A percentile compares a stretch with the other conserved stretches of the same genome.
Evolutionary conservation across 2,329 filamentous ascomycete genomes (phyloP).

Genomic region (Sphaerulina populicola): DNA sequence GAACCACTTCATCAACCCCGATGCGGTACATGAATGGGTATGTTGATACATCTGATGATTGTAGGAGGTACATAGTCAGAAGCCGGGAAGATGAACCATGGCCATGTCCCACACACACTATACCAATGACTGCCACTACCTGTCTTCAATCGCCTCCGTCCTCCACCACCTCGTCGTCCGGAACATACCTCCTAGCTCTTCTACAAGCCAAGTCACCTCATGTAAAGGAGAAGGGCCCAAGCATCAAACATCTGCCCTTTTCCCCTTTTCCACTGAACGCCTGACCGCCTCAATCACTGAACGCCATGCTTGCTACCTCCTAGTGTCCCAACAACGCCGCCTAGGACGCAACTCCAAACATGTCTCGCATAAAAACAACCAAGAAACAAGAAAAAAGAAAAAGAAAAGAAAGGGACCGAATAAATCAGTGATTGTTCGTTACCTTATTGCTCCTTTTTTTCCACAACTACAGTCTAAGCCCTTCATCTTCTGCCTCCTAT

Average conservation of each 20-base stretch:
- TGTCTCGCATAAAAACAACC: too few species aligned
- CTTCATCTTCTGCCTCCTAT: slow-evolving; percentile 4
- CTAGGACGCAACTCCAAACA: slow-evolving; percentile 7
- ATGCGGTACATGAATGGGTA: too few species aligned
- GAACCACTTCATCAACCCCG: too few species aligned
- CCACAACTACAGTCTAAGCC: not conserved
- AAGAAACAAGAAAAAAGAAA: too few species aligned
- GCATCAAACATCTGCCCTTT: not conserved
- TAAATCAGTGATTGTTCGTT: not conserved
- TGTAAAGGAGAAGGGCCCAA: not conserved
- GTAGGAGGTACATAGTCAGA: too few species aligned
- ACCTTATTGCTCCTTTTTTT: not conserved
- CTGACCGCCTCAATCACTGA: slow-evolving; percentile 3
- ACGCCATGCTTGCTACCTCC: slow-evolving; percentile 21
- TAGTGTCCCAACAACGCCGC: slow-evolving; percentile 12
- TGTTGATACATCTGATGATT: too few species aligned
- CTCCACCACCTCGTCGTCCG: not conserved
- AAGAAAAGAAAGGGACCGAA: slow-evolving; percentile 2
- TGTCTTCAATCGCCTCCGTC: not conserved
- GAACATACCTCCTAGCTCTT: too few species aligned
- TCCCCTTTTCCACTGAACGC: slow-evolving; percentile 6
- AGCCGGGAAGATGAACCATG: not conserved
- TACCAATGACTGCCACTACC: not conserved
- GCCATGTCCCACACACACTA: not conserved
- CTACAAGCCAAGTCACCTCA: too few species aligned